Evolutionary conservation across 2,329 filamentous ascomycete species (phyloP), one percentile per base, ranked within the genome.

Genomic region (Botrytis paeoniae): DNA sequence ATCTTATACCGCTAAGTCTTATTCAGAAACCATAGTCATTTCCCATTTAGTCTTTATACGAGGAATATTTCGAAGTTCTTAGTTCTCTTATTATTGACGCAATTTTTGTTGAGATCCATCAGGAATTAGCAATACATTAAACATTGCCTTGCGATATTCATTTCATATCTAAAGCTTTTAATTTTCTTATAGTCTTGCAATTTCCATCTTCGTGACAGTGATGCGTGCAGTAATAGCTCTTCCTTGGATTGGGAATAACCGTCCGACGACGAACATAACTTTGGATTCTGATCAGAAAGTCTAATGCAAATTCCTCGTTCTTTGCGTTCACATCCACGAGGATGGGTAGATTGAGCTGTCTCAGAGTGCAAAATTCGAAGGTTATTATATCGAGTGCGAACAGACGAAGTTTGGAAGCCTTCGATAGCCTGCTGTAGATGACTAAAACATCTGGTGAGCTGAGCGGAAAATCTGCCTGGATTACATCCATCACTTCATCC

Each of bases 261-360:
- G 3, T 16, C 5, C 1, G 48, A n/a, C 9, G 0, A 4, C 48
- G 0, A 0, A 54, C 0, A 29, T 16, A 7, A 54, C 48, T 7
- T 54, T 1, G 25, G 9, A 54, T 29, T 16, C 1, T 14, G 48
- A 0, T 54, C 25, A 54, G 12, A n/a, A 54, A 54, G 5, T 54
- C 48, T 29, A 16, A 3, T 16, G 48, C 25, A 54, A 54, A 54
- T 5, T 54, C 48, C 48, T 54, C 5, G 25, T 29, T 54, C 12
- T 29, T 14, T n/a, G 25, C 25, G 48, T n/a, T 54, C 12, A 54
- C 12, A 16, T 54, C 2, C 6, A 12, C 48, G 5, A 54, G 48
- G 2, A 3, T 14, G 9, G 25, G 2, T n/a, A 54, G 12, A 48
- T 48, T 12, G 45, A 5, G 4, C 4, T 25, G 22, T 9, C 22